A percentile compares a stretch with the other conserved stretches of the same genome.
Evolutionary conservation across 2,329 filamentous ascomycete species (phyloP).

Genomic region (Claviceps purpurea): DNA sequence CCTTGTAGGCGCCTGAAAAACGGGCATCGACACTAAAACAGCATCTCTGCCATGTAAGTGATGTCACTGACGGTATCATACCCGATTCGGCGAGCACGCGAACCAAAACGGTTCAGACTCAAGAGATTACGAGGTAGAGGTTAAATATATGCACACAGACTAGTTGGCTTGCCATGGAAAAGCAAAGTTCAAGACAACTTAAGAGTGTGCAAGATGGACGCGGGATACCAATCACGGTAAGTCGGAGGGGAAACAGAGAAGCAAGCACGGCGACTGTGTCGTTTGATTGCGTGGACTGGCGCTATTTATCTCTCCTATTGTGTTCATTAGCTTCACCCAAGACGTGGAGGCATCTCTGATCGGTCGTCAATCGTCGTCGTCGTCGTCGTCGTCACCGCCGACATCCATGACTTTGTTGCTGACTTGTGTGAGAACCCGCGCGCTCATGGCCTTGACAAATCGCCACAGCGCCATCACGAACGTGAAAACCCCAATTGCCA

Average conservation of each 20-base stretch:
- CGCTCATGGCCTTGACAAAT: conserved; percentile 60
- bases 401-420: conserved; percentile 76
- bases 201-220: conserved; percentile 65
- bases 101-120: conserved; percentile 39
- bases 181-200: conserved; percentile 73
- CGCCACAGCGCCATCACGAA: conserved; percentile 80
- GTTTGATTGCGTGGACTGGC: neutral
- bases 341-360: conserved; percentile 10
- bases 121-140: conserved; percentile 27
- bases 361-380: conserved; percentile 20
- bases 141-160: conserved; percentile 85
- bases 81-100: conserved; percentile 13
- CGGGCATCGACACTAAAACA: conserved; percentile 16
- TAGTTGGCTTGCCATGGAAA: conserved; percentile 81
- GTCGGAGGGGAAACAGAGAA: conserved; percentile 1
- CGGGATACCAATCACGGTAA: neutral
- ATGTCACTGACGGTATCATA: conserved; percentile 19
- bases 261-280: neutral
- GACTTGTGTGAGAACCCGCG: conserved; percentile 58
- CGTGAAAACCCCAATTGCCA: conserved; percentile 66
- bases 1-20: conserved; percentile 22
- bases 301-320: conserved; percentile 2
- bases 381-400: conserved; percentile 43
- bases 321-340: neutral
- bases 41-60: conserved; percentile 11